A percentile compares a stretch with the other conserved stretches of the same genome.
Evolutionary conservation across 306 rosid species (phyloP).

Genomic region (Gillenia trifoliata): DNA sequence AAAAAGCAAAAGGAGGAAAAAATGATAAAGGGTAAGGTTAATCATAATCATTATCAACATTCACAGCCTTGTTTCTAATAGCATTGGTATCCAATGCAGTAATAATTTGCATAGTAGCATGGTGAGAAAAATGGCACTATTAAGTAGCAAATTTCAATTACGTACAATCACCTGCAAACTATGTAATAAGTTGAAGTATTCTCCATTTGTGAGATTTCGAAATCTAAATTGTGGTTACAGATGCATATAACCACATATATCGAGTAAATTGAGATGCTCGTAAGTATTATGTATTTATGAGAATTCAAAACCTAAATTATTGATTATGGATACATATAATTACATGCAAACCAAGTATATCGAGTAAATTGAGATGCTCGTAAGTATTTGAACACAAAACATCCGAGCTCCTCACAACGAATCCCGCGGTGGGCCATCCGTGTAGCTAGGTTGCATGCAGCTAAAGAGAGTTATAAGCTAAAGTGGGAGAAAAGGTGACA

Average conservation of each 20-base stretch:
- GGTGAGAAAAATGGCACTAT: not conserved
- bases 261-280: no score
- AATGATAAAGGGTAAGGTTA: not conserved
- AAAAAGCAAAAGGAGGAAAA: slow-evolving; percentile 14
- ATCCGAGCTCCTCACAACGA: not conserved
- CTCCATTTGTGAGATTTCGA: no score
- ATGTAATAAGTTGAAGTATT: no score
- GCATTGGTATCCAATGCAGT: slow-evolving; percentile 13
- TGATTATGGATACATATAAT: not conserved
- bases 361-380: no score
- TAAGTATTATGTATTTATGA: no score
- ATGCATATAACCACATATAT: no score
- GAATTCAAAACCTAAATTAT: no score
- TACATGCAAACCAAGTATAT: not conserved
- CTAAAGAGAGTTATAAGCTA: slow-evolving; percentile 2
- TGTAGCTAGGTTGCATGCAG: not conserved
- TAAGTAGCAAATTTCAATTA: no score
- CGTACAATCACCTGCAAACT: no score
- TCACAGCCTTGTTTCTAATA: not conserved
- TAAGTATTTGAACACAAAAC: not conserved
- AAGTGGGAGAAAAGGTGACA: slow-evolving; percentile 3
- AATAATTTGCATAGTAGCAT: not conserved
- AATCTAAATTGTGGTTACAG: no score
- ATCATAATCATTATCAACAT: not conserved
- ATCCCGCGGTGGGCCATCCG: not conserved